Base-by-base conservation (phyloP, 352 stramenopile genomes). In the Nothophytophthora sp. region DNA sequence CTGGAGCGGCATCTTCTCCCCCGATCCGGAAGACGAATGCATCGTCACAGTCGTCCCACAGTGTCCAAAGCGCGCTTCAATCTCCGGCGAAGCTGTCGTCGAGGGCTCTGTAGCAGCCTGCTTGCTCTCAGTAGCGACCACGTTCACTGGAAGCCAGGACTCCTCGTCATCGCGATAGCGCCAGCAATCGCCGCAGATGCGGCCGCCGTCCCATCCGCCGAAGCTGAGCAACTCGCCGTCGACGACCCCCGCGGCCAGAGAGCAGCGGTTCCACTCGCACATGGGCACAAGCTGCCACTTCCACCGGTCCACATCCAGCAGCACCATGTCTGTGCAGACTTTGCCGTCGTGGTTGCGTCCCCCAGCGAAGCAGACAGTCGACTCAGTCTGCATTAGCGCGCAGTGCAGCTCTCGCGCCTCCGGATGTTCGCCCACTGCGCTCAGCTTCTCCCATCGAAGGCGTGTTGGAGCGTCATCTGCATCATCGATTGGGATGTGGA, bases 241-340 rank as follows among this genome's bases (percentile, higher is more conserved):
- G 0, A 86, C 24, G 11, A 55, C 24, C 0, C 50, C 75, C 22
- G 69, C 61, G 12, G 40, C 60, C 27, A 86, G 60, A 1, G 75
- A 73, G 37, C 75, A 89, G 10, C 73, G 63, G 25, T 77, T 79
- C 70, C 73, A 86, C 23, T 74, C 73, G 34, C 72, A 79, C 28
- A 85, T 73, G 10, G 66, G 68, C 4, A 84, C 56, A 12, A 82
- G 57, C 32, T 81, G 60, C 78, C 75, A 89, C 18, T 50, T 44
- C 78, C 73, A 87, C 0, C 32, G 48, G 3, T 37, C 48, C 1
- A 53, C 35, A 18, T 80, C 50, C 1, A 89, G 55, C 18, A 81
- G n/a, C 9, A 65, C 70, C 65, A 86, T 74, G 61, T 87, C 78
- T 0, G 63, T 77, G 44, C 78, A 89, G 11, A 89, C 58, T 35